Percentiles rank a stretch among this genome's conserved stretches.
phyloP scores from a whole-genome alignment of 305 asterid species.

The Fraxinus nigra region DNA sequence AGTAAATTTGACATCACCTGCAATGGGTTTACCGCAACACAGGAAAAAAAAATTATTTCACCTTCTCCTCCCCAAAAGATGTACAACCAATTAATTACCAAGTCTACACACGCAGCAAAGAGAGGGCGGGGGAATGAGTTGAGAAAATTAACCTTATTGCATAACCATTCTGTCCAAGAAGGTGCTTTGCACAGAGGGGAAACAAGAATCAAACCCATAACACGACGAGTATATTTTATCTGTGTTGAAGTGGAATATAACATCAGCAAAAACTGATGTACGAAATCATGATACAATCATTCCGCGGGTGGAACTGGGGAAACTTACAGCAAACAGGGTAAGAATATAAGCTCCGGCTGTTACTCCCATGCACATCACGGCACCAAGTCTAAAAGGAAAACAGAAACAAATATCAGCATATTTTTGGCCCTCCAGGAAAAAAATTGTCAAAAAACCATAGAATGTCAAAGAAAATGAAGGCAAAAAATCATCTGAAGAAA shows the following conservation, averaged over 20 bases:
- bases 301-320: neutral
- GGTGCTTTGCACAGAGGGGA: constrained; percentile 93
- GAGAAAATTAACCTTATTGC: constrained; percentile 61
- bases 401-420: neutral
- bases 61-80: neutral
- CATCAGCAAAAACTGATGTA: constrained; percentile 17
- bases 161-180: constrained; percentile 96
- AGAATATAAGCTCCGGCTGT: constrained; percentile 94
- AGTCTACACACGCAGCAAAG: neutral
- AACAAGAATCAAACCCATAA: constrained; percentile 85
- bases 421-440: neutral
- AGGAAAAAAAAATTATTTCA: constrained; percentile 4
- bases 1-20: constrained; percentile 91
- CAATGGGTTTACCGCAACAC: constrained; percentile 22
- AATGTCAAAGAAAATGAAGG: neutral
- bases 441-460: neutral
- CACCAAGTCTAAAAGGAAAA: constrained; percentile 61
- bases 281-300: constrained; percentile 7
- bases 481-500: neutral
- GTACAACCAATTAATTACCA: neutral
- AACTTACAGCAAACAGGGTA: constrained; percentile 86
- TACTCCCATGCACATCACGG: constrained; percentile 93
- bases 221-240: constrained; percentile 72
- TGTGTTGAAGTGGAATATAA: constrained; percentile 31
- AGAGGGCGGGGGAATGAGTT: neutral